Percentiles rank a stretch among this genome's conserved stretches.
Evolutionary conservation across 148 eudicot species (phyloP).

Genomic region (Rhododendron williamsianum): DNA sequence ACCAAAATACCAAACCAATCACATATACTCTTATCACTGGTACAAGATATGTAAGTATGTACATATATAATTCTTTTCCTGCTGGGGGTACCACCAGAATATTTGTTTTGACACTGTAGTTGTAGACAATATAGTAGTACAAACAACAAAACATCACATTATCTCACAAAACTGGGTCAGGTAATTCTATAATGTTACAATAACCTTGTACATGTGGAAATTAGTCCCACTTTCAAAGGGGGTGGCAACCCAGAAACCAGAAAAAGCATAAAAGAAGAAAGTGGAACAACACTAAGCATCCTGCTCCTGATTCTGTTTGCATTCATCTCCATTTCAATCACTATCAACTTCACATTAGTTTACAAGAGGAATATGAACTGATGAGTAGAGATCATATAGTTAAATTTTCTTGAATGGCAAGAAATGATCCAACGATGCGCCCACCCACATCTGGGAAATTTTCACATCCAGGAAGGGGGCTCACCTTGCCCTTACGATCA

Average conservation of each 20-base stretch:
- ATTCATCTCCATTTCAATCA: background rate
- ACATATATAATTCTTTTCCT: background rate
- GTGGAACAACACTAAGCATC: background rate
- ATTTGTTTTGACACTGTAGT: background rate
- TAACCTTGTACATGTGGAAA: background rate
- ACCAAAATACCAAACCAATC: background rate
- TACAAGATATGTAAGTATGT: background rate
- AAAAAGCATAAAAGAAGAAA: background rate
- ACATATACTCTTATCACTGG: background rate
- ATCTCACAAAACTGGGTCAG: background rate
- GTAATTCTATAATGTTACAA: background rate
- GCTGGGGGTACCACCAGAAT: background rate
- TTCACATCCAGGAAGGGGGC: conserved; percentile 65
- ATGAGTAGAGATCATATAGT: conserved; percentile 35
- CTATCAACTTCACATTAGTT: background rate
- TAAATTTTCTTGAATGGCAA: conserved; percentile 77
- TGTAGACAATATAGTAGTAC: background rate
- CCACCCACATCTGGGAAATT: conserved; percentile 87
- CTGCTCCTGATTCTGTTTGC: background rate
- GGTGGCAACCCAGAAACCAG: background rate
- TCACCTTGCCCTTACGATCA: conserved; percentile 69
- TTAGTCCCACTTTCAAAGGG: background rate
- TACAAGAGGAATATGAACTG: background rate
- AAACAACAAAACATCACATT: background rate
- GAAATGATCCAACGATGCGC: conserved; percentile 70